Base-by-base conservation (phyloP, 2,329 filamentous ascomycete genomes). In the Xylariomycetidae sp. region DNA sequence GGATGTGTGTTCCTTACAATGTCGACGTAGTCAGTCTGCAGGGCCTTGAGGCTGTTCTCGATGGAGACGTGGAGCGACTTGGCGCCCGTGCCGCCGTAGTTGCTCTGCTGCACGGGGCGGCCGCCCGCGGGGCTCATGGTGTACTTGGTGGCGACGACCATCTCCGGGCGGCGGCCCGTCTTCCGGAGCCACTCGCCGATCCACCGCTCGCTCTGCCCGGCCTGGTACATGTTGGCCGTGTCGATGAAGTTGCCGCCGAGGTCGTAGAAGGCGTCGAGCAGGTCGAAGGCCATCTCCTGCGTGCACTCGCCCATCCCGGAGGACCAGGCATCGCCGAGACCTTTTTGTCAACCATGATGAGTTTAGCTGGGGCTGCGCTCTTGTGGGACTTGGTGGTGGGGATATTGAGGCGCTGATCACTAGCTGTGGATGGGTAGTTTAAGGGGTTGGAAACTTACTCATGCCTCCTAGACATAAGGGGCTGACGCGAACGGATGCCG, bases 221-320 rank as follows among this genome's bases (percentile, higher is more conserved):
- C 46, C 46, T 80, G 71, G 55, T 80, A 81, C 43, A 64, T 66
- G 58, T 71, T 75, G 45, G 72, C 58, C 1, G 77, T 82, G 54
- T 85, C 80, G 51, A 84, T 80, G 54, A 84, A 82, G 59, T 84
- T 84, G 11, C 80, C 80, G 4, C 79, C 79, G 0, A 67, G 60
- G 12, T 64, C 62, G 33, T 62, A 66, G 56, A 69, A 82, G 36
- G 64, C 66, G 43, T 82, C 77, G 2, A 82, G 63, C 4, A 83
- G 63, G 30, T 67, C 62, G 48, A 80, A 79, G 0, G 70, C 58
- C 9, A 62, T 50, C 18, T 72, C 66, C 49, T 80, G 77, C 49
- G 63, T 59, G 58, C 73, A 72, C 33, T 64, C 64, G 10, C 75
- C 75, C 62, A 80, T 62, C 15, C 58, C 46, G 0, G 50, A 38